Evolutionary conservation across 306 rosid genomes (phyloP).

Genomic region (Ziziphus jujuba): DNA sequence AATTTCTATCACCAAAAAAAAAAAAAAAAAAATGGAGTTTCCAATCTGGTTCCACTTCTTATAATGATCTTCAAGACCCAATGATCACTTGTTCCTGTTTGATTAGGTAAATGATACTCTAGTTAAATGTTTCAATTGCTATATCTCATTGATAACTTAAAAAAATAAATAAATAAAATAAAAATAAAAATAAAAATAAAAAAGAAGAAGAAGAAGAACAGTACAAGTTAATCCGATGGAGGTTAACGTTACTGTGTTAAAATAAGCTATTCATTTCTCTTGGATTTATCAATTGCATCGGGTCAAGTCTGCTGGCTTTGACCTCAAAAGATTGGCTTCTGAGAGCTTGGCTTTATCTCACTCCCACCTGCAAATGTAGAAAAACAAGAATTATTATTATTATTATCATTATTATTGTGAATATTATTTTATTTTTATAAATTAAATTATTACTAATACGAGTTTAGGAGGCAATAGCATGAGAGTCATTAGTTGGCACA

Average conservation of each 20-base stretch:
- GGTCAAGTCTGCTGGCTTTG: no score
- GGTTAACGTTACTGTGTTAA: no score
- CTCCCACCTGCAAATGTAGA: neutral
- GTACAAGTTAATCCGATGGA: no score
- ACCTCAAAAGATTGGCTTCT: neutral
- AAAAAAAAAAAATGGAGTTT: constrained; percentile 26
- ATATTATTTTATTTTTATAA: neutral
- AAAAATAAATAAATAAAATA: no score
- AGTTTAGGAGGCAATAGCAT: neutral
- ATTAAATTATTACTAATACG: neutral
- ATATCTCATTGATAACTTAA: neutral
- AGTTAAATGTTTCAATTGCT: neutral
- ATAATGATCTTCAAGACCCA: neutral
- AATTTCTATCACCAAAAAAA: constrained; percentile 4
- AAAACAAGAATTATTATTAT: neutral
- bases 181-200: no score
- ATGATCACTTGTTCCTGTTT: neutral
- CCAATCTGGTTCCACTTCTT: constrained; percentile 22
- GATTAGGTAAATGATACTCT: neutral
- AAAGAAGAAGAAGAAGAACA: no score
- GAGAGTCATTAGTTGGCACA: constrained; percentile 19
- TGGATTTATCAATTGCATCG: no score
- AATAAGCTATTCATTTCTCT: no score
- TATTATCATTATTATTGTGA: neutral
- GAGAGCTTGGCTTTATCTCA: neutral